phyloP scores from a whole-genome alignment of 441 rosid species.

The Brassica balearica region DNA sequence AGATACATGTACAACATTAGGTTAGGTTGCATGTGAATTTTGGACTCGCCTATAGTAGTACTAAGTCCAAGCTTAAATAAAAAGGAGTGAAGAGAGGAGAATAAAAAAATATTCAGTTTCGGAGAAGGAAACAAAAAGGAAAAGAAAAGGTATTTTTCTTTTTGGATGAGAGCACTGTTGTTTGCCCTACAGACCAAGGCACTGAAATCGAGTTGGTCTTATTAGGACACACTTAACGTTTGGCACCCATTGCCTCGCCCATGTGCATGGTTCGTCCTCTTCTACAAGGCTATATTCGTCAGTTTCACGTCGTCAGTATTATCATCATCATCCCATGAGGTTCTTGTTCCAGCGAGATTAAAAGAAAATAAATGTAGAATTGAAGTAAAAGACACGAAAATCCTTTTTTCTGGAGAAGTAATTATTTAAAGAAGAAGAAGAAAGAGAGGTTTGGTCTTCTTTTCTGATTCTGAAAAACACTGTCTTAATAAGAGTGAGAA shows the following conservation, averaged over 20 bases:
- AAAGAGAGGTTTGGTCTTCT: slow-evolving; percentile 34
- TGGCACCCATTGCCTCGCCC: slow-evolving; percentile 36
- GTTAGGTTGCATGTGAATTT: slow-evolving; percentile 23
- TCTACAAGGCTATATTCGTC: slow-evolving; percentile 22
- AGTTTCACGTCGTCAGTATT: slow-evolving; percentile 1
- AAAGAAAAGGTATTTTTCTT: slow-evolving; percentile 5
- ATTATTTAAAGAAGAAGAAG: slow-evolving; percentile 9
- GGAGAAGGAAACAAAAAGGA: slow-evolving; percentile 13
- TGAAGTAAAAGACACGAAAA: slow-evolving; percentile 33
- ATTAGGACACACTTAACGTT: slow-evolving; percentile 37
- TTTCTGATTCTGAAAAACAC: slow-evolving; percentile 35
- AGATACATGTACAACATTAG: neutral
- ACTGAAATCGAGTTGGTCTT: slow-evolving; percentile 45
- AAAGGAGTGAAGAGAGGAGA: neutral
- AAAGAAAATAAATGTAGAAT: neutral
- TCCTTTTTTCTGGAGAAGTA: slow-evolving; percentile 19
- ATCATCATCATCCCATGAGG: neutral
- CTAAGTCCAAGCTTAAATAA: slow-evolving; percentile 16
- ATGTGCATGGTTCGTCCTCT: slow-evolving; percentile 41
- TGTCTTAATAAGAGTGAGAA: slow-evolving; percentile 41
- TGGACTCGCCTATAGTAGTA: slow-evolving; percentile 9
- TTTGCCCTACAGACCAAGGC: slow-evolving; percentile 44
- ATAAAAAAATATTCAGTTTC: neutral
- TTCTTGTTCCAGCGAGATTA: neutral
- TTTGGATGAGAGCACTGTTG: slow-evolving; percentile 33